These are phyloP conservation scores for Geoglossum glabrum DNA, from an alignment of 495 filamentous ascomycete species.

Conservation along the genomic window DNA sequence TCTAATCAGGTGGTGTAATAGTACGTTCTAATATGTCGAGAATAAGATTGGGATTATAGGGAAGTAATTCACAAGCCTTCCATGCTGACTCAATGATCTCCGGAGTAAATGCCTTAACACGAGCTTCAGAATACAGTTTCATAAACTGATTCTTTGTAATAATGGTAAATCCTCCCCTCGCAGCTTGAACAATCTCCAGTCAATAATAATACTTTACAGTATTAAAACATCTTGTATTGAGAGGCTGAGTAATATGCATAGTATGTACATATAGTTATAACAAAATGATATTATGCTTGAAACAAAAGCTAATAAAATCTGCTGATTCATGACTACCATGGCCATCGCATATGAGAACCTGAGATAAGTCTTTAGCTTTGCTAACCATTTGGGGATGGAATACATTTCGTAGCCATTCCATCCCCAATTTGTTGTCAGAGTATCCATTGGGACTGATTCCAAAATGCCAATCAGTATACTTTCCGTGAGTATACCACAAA, in stretches of 20 bases:
- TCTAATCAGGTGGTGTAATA: too few relatives aligned
- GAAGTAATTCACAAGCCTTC: not conserved
- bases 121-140: not conserved
- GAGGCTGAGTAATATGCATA: not conserved
- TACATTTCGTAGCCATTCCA: not conserved
- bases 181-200: not conserved
- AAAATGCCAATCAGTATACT: not conserved
- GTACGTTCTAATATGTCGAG: not conserved
- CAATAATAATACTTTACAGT: not conserved
- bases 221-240: not conserved
- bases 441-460: not conserved
- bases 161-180: not conserved
- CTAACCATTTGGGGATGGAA: not conserved
- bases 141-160: not conserved
- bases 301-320: not conserved
- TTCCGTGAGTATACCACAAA: not conserved
- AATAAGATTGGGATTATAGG: not conserved
- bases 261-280: not conserved
- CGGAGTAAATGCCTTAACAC: not conserved
- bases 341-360: not conserved
- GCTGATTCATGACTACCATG: not conserved
- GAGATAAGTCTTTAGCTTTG: not conserved
- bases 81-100: not conserved
- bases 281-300: not conserved
- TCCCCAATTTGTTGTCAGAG: not conserved